Evolutionary conservation across 805 yeast genomes (phyloP).

Genomic region (Yarrowia osloensis): DNA sequence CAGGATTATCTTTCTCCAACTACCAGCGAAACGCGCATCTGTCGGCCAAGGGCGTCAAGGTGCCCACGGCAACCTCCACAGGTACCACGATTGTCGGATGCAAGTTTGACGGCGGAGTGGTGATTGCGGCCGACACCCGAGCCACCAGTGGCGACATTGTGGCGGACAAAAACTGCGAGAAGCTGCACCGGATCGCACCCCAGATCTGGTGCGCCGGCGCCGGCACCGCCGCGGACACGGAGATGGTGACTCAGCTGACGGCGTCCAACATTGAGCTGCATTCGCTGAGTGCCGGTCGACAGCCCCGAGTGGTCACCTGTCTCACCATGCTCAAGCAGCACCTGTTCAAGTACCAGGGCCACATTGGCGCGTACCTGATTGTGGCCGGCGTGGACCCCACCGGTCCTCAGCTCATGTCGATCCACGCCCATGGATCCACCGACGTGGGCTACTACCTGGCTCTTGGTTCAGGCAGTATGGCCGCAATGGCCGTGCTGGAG

Average conservation of each 20-base stretch:
- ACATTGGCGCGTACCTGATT: constrained; percentile 93
- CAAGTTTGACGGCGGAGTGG: constrained; percentile 89
- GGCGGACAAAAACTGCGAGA: constrained; percentile 97
- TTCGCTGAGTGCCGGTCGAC: constrained; percentile 75
- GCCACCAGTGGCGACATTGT: constrained; percentile 96
- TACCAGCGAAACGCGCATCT: constrained; percentile 83
- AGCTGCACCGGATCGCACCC: constrained; percentile 86
- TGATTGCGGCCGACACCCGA: constrained; percentile 98
- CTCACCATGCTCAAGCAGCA: constrained; percentile 93
- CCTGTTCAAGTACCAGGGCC: constrained; percentile 94
- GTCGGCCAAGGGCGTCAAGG: constrained; percentile 67
- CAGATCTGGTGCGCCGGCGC: constrained; percentile 99
- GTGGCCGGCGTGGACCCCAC: constrained; percentile 98
- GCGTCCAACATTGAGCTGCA: constrained; percentile 90
- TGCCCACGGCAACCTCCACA: constrained; percentile 91
- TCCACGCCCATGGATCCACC: constrained; percentile 97
- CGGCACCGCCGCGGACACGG: constrained; percentile 99
- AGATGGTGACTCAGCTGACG: constrained; percentile 93
- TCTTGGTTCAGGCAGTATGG: constrained; percentile 94
- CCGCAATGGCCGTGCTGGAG: constrained; percentile 97
- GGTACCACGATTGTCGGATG: constrained; percentile 99
- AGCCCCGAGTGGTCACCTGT: constrained; percentile 92
- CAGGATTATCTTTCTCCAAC: constrained; percentile 91
- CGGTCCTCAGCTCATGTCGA: constrained; percentile 88
- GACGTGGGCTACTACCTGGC: constrained; percentile 93